Percentiles rank a stretch among this genome's conserved stretches.
Conservation (phyloP, 495 filamentous ascomycete species). For the Hyaloscypha hepaticicola region DNA sequence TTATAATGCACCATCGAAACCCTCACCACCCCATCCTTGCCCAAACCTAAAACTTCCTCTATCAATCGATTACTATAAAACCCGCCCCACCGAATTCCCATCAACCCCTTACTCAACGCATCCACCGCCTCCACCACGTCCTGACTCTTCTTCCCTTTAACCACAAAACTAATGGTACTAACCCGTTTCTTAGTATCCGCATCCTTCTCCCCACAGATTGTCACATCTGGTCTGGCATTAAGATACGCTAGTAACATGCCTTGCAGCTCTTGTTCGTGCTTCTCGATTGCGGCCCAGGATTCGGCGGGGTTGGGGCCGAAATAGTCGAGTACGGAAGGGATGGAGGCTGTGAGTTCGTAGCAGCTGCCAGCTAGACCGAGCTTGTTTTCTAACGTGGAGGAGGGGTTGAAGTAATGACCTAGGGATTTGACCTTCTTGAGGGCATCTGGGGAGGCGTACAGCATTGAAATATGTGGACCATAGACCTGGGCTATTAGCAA, state of each 20-base stretch:
- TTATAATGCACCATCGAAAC: slow-evolving; percentile 77
- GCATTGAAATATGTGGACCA: slow-evolving; percentile 66
- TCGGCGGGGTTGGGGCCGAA: slow-evolving; percentile 38
- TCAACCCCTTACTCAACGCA: slow-evolving; percentile 40
- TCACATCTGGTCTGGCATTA: slow-evolving; percentile 43
- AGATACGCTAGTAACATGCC: slow-evolving; percentile 56
- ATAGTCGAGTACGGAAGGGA: slow-evolving; percentile 58
- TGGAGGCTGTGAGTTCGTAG: slow-evolving; percentile 63
- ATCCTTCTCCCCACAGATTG: slow-evolving; percentile 54
- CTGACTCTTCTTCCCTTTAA: slow-evolving; percentile 53
- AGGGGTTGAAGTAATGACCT: slow-evolving; percentile 67
- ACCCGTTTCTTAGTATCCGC: slow-evolving; percentile 49
- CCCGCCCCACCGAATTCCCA: slow-evolving; percentile 64
- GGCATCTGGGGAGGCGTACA: slow-evolving; percentile 57
- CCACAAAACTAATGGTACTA: slow-evolving; percentile 64
- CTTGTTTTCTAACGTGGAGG: slow-evolving; percentile 56
- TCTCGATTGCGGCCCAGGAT: slow-evolving; percentile 52
- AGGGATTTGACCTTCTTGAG: slow-evolving; percentile 52
- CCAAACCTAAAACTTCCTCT: slow-evolving; percentile 57
- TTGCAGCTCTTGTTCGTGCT: slow-evolving; percentile 62
- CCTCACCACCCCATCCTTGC: slow-evolving; percentile 61
- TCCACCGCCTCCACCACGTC: slow-evolving; percentile 65
- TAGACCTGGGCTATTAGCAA: slow-evolving; percentile 47
- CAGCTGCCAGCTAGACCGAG: slow-evolving; percentile 62
- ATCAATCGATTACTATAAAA: slow-evolving; percentile 67